A percentile compares a stretch with the other conserved stretches of the same genome.
Conservation (phyloP, 2,329 filamentous ascomycete genomes). For the Venturia carpophila region DNA sequence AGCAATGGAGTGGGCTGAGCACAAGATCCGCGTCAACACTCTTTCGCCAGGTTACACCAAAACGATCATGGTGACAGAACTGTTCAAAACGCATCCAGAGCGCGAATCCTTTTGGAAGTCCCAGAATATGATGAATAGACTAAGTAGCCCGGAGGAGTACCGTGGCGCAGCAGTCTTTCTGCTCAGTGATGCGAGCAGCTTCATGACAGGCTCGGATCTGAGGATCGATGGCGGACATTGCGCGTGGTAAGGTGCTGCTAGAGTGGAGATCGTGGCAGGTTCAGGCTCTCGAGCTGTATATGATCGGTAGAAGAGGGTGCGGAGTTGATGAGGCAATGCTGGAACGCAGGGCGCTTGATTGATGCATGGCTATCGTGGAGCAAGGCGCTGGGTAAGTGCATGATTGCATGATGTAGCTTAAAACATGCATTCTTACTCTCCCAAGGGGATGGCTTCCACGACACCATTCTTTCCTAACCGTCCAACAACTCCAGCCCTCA, state of each 20-base stretch:
- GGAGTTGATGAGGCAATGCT: neutral
- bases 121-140: constrained; percentile 30
- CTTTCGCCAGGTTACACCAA: constrained; percentile 48
- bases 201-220: constrained; percentile 17
- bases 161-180: constrained; percentile 33
- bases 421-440: neutral
- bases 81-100: constrained; percentile 30
- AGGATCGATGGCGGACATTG: constrained; percentile 19
- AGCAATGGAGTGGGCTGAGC: constrained; percentile 34
- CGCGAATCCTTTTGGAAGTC: constrained; percentile 25
- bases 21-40: constrained; percentile 50
- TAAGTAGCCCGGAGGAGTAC: constrained; percentile 32
- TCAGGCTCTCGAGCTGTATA: neutral
- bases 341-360: neutral
- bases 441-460: constrained; percentile 10
- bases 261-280: neutral
- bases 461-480: constrained; percentile 16
- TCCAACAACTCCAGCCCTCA: constrained; percentile 15
- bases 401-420: neutral
- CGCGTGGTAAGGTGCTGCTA: constrained; percentile 8
- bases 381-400: neutral
- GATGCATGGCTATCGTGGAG: neutral
- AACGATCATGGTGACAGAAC: constrained; percentile 36
- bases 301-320: too few relatives aligned
- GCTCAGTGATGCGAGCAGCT: constrained; percentile 23